Base-by-base conservation (phyloP, 495 filamentous ascomycete species). In the Opeltia flavorubescens region DNA sequence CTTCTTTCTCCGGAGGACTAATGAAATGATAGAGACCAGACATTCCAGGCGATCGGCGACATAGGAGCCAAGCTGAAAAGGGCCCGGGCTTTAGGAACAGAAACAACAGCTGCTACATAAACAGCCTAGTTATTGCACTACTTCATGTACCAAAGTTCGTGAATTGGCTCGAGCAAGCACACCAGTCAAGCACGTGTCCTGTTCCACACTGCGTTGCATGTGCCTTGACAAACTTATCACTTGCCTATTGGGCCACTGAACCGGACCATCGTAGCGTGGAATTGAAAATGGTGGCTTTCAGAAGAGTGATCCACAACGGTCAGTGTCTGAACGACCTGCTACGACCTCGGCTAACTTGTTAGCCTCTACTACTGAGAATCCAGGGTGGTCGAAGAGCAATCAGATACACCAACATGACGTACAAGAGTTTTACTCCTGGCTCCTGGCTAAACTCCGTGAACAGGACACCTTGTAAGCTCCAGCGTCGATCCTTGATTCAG, bases 121-220 rank as follows among this genome's bases (percentile, higher is more conserved):
- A 71, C 51, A 57, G 54, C 25, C 51, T 60, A 12, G 48, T 71
- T 11, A 55, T 64, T 40, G 45, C 62, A n/a, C 57, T 73, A 17
- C 48, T 72, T 6, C 68, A 74, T 54, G 50, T 51, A 0, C 65
- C 67, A 1, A 40, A 57, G 3, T 50, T 74, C 12, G 29, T 66
- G 12, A 61, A 66, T 21, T 74, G 61, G 59, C 25, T 69, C 6
- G 12, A 47, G 13, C 41, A 49, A 7, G 45, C 54, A 33, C 55
- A 57, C 30, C 12, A 12, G 12, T 24, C 18, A 18, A 12, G n/a
- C 44, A 34, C 15, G n/a, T 9, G n/a, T 2, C 4, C 20, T 1
- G 6, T 13, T 27, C 27, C n/a, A 8, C 28, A 30, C 2, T 59
- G 56, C 24, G 28, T 55, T 25, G 47, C 51, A 1, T 59, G 56